Base-by-base conservation (phyloP, 78 protist genomes). In the Thecamonas trahens region DNA sequence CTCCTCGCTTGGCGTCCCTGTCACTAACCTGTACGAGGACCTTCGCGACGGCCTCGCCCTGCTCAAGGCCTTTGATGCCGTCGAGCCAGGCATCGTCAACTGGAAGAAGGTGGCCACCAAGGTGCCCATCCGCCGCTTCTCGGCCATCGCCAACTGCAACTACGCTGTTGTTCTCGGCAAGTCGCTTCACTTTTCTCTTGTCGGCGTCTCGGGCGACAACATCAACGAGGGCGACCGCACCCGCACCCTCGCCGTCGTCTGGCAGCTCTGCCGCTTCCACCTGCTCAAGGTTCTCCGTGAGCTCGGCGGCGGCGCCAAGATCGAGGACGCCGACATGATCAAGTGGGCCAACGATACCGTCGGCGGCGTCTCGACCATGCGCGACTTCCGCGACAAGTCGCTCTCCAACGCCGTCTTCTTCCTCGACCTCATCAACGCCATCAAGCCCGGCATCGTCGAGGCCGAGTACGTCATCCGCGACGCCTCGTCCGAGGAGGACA, bases 1-100 rank as follows among this genome's bases (percentile, higher is more conserved):
- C 85, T 87, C 92, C 87, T 63, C 82, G 18, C 70, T 95, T 3
- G 98, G 98, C 49, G 80, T 90, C 38, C 89, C 85, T 26, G 89
- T 89, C 35, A 68, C 73, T 79, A 64, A 76, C 77, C 80, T 91
- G 54, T 87, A 87, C 71, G 79, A 80, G 67, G 95, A 93, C 57
- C 76, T 89, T 29, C 44, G 60, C 38, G 91, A 89, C 67, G 98
- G 96, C 53, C 35, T 82, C 9, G 79, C 80, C 7, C 86, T 95
- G 40, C 61, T 92, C 54, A 85, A 91, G 74, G 60, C 89, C 28
- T 53, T 92, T 18, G 97, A 95, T 45, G 82, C 87, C 84, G 53
- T 57, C 52, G 65, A n/a, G 18, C 95, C 97, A n/a, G 94, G 91
- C 34, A 45, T 79, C 24, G 94, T 86, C 32, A 61, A 83, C 68